Evolutionary conservation across 2,329 filamentous ascomycete species (phyloP).

Genomic region (Ophiostoma fasciatum): DNA sequence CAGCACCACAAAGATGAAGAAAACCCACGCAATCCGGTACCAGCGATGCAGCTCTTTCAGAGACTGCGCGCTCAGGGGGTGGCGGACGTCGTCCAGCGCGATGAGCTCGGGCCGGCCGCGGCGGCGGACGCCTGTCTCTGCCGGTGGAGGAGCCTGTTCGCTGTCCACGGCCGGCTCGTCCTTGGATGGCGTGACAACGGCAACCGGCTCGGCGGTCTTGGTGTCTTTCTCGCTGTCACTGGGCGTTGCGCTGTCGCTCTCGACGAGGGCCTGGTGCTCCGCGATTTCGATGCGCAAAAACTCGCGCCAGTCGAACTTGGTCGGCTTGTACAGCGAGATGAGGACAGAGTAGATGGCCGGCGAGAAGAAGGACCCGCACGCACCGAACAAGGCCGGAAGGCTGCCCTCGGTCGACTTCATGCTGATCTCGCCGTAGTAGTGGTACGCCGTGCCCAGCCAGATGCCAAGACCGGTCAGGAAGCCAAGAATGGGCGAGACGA

Average conservation of each 20-base stretch:
- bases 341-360: constrained; percentile 29
- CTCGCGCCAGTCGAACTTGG: constrained; percentile 20
- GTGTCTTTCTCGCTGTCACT: not conserved
- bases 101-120: not conserved
- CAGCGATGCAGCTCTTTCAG: constrained; percentile 6
- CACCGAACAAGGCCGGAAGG: constrained; percentile 28
- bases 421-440: constrained; percentile 19
- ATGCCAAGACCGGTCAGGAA: constrained; percentile 19
- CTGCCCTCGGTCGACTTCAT: constrained; percentile 21
- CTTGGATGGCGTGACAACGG: not conserved
- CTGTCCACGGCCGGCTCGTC: not conserved
- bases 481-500: constrained; percentile 21
- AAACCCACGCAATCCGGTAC: constrained; percentile 6
- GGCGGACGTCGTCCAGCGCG: constrained; percentile 24
- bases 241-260: not conserved
- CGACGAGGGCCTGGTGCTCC: constrained; percentile 20
- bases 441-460: constrained; percentile 22
- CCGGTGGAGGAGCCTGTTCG: too few relatives aligned
- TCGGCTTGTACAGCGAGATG: constrained; percentile 25
- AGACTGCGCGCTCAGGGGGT: constrained; percentile 4
- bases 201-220: not conserved
- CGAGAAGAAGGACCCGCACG: constrained; percentile 28
- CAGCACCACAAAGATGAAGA: constrained; percentile 17
- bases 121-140: not conserved
- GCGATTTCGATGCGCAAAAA: constrained; percentile 32